Base-by-base conservation (phyloP, 371 early-diverging fungal genomes). In the Phascolomyces articulosus region DNA sequence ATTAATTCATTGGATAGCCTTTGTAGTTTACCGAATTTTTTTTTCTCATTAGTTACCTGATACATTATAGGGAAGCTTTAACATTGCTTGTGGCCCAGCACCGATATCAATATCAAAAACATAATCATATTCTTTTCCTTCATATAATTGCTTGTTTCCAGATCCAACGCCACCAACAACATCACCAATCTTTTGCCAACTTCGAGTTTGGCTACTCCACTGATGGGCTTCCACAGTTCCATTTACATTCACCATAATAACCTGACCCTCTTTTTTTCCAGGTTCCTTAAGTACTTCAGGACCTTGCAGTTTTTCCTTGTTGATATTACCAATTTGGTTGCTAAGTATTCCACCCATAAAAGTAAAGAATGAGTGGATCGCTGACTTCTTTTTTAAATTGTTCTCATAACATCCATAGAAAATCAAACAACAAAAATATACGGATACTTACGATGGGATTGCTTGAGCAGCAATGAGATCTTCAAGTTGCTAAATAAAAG, bases 51-150 rank as follows among this genome's bases (percentile, higher is more conserved):
- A 58, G 51, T 58, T 80, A 84, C 93, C 86, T 1, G 88, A 83
- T 6, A 85, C 85, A 77, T 99, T 98, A 73, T 91, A 98, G 3
- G 98, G 98, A 21, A 99, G 85, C 71, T 98, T 97, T 13, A 96
- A 75, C 28, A 91, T 87, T 24, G 92, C 80, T 4, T 91, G 91
- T 24, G 92, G 93, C 24, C 85, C 91, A 28, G 62, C 73, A 16
- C 90, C 91, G 20, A 98, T 86, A 67, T 98, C 98, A 34, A 99
- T 93, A 68, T 97, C 97, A 83, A 99, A 99, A 10, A 99, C 96
- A 74, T 93, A 96, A 71, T 99, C 99, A 70, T 98, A 99, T 67
- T 97, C 96, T 53, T 87, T 83, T 49, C 98, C 98, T 10, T 90
- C 85, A 72, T 87, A 91, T 6, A 90, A 67, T 68, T 93, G 90